Base-by-base conservation (phyloP, 257 asterid genomes). In the Salvia miltiorrhiza region DNA sequence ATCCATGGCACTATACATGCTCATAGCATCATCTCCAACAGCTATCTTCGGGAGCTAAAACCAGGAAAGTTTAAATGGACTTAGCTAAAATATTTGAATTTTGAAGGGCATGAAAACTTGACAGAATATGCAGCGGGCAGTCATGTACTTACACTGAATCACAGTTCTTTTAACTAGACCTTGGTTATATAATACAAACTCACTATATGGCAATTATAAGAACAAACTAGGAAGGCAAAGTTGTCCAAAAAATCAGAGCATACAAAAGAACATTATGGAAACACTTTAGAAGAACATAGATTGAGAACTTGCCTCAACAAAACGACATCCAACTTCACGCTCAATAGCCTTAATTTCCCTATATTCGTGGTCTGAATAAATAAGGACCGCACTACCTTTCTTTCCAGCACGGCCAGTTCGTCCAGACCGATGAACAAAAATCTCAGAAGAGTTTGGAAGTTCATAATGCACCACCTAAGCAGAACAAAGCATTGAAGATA, bases 381-480 rank as follows among this genome's bases (percentile, higher is more conserved):
- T 86, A 23, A 90, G 87, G 72, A 93, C 79, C 61, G 99, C 97
- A 76, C 57, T 82, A 28, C 99, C 99, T 71, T 87, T 88, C 86
- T 93, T 93, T 74, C 99, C 99, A 65, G 99, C 99, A 81, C 99
- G 99, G 53, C 99, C 99, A 35, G 99, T 93, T 76, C 99, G 90
- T 47, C 99, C 99, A 76, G 99, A 81, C 7, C 99, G 90, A 78
- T 93, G 99, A 67, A 93, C 99, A 80, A 93, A 93, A 40, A 73
- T 74, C 80, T 93, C 99, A 41, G 99, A 74, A 61, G 84, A 80
- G 80, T 79, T 88, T 35, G 99, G 99, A 76, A 93, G 89, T 73
- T 90, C 99, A 71, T 84, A 93, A 77, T 93, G 98, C 71, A 93
- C 64, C 75, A 93, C 92, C 98, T 93, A 85, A 48, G 44, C 73